These are phyloP conservation scores for Cercospora berteroae DNA, from an alignment of 2,329 filamentous ascomycete genomes.

Conservation along the genomic window DNA sequence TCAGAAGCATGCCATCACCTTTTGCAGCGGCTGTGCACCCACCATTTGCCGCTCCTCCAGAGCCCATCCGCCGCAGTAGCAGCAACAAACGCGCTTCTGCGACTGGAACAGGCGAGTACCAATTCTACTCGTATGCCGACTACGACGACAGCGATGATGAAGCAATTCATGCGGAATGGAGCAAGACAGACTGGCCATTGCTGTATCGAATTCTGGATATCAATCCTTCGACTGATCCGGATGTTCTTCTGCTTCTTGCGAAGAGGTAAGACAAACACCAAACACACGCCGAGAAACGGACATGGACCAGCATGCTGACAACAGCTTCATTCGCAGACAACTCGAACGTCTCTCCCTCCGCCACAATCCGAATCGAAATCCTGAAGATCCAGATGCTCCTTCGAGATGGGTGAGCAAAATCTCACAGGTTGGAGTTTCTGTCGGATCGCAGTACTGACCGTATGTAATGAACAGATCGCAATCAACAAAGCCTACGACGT, in stretches of 20 bases:
- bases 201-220: constrained; percentile 32
- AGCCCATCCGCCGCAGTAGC: constrained; percentile 1
- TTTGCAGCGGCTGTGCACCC: not conserved
- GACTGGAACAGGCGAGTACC: constrained; percentile 11
- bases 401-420: constrained; percentile 19
- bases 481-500: constrained; percentile 28
- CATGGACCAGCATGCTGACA: constrained; percentile 4
- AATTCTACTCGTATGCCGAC: constrained; percentile 17
- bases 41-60: not conserved
- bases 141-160: constrained; percentile 19
- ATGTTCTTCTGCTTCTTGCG: constrained; percentile 17
- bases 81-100: not conserved
- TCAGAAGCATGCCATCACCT: constrained; percentile 6
- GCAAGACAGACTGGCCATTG: constrained; percentile 24
- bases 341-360: constrained; percentile 22
- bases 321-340: constrained; percentile 8
- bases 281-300: not conserved
- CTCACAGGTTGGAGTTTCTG: not conserved
- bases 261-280: constrained; percentile 18
- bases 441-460: not conserved
- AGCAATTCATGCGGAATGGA: constrained; percentile 11
- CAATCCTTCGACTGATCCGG: constrained; percentile 21
- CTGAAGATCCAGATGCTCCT: constrained; percentile 30
- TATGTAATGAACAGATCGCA: constrained; percentile 10
- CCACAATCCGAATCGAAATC: constrained; percentile 25